A percentile compares a stretch with the other conserved stretches of the same genome.
phyloP scores from a whole-genome alignment of 257 asterid species.

The Leonotis leonurus region DNA sequence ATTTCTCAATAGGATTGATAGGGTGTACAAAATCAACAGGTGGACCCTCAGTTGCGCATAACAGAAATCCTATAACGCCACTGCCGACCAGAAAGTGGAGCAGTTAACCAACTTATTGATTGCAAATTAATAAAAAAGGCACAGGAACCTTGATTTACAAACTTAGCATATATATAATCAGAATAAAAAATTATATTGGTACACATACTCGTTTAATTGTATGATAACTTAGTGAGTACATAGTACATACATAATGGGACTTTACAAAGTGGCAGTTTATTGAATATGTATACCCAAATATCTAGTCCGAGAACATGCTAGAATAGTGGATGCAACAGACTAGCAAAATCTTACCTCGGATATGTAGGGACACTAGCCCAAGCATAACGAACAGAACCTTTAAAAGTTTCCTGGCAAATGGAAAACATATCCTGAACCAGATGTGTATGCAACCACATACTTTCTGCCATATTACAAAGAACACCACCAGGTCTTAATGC shows the following conservation, averaged over 20 bases:
- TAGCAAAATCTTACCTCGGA: slow-evolving; percentile 55
- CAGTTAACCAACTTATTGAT: not conserved
- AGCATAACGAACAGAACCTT: slow-evolving; percentile 86
- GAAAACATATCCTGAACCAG: slow-evolving; percentile 83
- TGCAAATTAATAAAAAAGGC: not conserved
- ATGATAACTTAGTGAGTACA: not conserved
- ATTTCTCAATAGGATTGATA: slow-evolving; percentile 80
- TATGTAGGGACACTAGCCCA: slow-evolving; percentile 96
- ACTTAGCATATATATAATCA: not conserved
- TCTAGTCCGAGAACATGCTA: not conserved
- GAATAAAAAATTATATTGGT: not conserved
- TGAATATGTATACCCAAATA: not conserved
- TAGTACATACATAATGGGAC: not conserved
- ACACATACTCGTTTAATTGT: not conserved
- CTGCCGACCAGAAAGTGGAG: slow-evolving; percentile 34
- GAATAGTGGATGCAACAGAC: not conserved
- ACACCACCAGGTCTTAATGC: slow-evolving; percentile 94
- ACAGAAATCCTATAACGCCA: slow-evolving; percentile 77
- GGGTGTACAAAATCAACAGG: slow-evolving; percentile 81
- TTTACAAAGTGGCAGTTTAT: not conserved
- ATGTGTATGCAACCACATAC: slow-evolving; percentile 99
- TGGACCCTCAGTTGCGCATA: slow-evolving; percentile 85
- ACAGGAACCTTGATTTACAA: not conserved
- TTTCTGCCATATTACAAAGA: slow-evolving; percentile 97
- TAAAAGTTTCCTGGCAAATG: slow-evolving; percentile 65